These are phyloP conservation scores for Lachnellula subtilissima DNA, from an alignment of 2,329 filamentous ascomycete genomes.

Conservation along the genomic window DNA sequence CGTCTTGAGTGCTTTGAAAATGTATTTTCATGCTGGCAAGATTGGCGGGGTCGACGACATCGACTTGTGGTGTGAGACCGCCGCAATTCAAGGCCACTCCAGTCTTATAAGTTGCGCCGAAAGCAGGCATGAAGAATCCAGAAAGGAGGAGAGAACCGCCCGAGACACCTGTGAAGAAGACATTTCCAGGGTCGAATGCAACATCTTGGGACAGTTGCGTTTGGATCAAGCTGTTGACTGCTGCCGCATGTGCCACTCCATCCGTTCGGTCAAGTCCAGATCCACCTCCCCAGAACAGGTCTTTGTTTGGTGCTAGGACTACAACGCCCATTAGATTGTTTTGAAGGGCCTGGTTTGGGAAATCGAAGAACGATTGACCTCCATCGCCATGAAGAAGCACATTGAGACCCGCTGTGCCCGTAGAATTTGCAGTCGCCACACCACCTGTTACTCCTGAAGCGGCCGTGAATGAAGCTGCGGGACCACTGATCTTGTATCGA, in stretches of 20 bases:
- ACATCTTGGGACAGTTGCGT: conserved; percentile 47
- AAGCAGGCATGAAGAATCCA: conserved; percentile 54
- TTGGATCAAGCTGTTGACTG: conserved; percentile 48
- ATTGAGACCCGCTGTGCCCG: conserved; percentile 45
- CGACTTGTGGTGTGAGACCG: conserved; percentile 48
- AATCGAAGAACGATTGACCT: conserved; percentile 66
- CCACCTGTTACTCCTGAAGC: conserved; percentile 46
- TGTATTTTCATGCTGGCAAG: conserved; percentile 47
- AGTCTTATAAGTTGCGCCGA: conserved; percentile 29
- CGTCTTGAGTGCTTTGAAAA: conserved; percentile 50
- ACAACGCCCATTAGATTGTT: conserved; percentile 72
- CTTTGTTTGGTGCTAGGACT: conserved; percentile 53
- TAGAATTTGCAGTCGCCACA: conserved; percentile 25
- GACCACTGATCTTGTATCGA: conserved; percentile 52
- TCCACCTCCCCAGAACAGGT: conserved; percentile 55
- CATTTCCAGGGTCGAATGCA: conserved; percentile 46
- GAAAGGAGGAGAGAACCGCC: conserved; percentile 50
- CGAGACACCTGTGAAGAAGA: conserved; percentile 55
- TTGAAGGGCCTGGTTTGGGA: conserved; percentile 73
- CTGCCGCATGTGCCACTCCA: conserved; percentile 51
- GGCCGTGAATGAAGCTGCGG: conserved; percentile 48
- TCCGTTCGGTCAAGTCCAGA: conserved; percentile 48
- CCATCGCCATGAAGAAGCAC: conserved; percentile 57
- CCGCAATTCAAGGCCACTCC: conserved; percentile 55
- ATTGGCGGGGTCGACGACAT: conserved; percentile 39